phyloP scores from a whole-genome alignment of 2,329 filamentous ascomycete genomes.

The Pseudopyricularia cyperi region DNA sequence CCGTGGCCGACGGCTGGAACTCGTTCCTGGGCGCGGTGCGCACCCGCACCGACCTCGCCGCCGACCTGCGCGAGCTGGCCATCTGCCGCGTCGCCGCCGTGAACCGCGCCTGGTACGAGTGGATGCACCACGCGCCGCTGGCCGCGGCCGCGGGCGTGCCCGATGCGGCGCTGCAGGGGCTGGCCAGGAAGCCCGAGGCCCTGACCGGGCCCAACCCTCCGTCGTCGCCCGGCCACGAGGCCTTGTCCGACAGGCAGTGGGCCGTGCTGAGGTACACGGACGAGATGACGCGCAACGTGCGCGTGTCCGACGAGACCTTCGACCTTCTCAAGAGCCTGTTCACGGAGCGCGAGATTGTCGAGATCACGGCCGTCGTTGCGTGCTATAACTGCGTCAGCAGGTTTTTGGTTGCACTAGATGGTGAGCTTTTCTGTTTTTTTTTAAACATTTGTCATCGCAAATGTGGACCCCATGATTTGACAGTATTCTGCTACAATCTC shows the following conservation, averaged over 20 bases:
- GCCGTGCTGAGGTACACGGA: conserved; percentile 63
- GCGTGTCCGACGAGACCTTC: conserved; percentile 58
- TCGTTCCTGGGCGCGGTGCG: conserved; percentile 51
- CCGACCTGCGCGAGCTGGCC: conserved; percentile 58
- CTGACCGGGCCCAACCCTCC: conserved; percentile 13
- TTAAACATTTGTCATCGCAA: not conserved
- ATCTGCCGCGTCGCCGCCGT: conserved; percentile 71
- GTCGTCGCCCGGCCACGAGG: conserved; percentile 14
- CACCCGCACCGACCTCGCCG: conserved; percentile 34
- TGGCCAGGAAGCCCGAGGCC: conserved; percentile 19
- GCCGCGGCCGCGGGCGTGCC: conserved; percentile 43
- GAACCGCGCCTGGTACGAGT: conserved; percentile 78
- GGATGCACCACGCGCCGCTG: conserved; percentile 65
- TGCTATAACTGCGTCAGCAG: conserved; percentile 78
- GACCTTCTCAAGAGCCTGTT: conserved; percentile 47
- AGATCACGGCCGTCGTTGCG: conserved; percentile 64
- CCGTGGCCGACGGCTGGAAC: conserved; percentile 68
- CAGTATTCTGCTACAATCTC: not conserved
- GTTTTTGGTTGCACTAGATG: conserved; percentile 71
- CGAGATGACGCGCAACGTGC: conserved; percentile 67
- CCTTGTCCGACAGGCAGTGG: conserved; percentile 46
- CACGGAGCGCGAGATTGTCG: conserved; percentile 60
- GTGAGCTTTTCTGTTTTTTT: conserved; percentile 25
- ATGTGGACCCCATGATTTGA: too few species aligned
- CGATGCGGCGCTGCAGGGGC: conserved; percentile 30